These are phyloP conservation scores for Daldinia eschscholtzii DNA, from an alignment of 2,329 filamentous ascomycete species.

Conservation along the genomic window DNA sequence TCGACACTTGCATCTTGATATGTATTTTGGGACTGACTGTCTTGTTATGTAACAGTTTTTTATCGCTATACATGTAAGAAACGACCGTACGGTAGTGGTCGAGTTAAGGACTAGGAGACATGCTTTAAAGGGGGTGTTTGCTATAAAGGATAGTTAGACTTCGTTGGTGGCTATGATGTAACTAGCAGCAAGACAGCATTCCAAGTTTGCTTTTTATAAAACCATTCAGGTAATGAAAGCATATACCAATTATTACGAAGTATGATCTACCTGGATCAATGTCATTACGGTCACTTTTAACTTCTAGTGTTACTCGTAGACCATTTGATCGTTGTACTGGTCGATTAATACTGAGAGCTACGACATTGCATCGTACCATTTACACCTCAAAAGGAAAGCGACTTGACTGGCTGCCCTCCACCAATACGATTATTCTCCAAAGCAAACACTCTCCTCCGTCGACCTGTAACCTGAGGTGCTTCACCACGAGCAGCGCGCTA, in stretches of 20 bases:
- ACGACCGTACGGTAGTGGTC: too few species aligned
- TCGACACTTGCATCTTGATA: too few species aligned
- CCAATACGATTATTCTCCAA: constrained; percentile 1
- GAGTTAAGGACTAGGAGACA: constrained; percentile 5
- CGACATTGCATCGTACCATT: constrained; percentile 8
- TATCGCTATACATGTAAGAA: too few species aligned
- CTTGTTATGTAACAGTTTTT: background rate
- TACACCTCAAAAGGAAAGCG: constrained; percentile 1
- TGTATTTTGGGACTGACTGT: too few species aligned
- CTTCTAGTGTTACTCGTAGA: constrained; percentile 19
- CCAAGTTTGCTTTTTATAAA: constrained; percentile 17
- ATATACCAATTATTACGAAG: constrained; percentile 28
- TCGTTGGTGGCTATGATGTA: constrained; percentile 43
- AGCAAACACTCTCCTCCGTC: constrained; percentile 9
- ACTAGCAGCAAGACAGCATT: constrained; percentile 33
- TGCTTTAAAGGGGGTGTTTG: constrained; percentile 24
- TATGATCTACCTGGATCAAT: constrained; percentile 39
- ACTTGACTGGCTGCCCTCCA: background rate
- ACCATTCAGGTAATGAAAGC: constrained; percentile 1
- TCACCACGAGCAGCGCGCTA: constrained; percentile 42
- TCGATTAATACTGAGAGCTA: background rate
- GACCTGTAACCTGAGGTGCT: constrained; percentile 21
- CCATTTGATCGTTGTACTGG: constrained; percentile 14
- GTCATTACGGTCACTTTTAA: constrained; percentile 30
- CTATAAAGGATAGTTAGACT: constrained; percentile 7